Evolutionary conservation across 805 yeast genomes (phyloP).

Genomic region (Metschnikowia lochheadii): DNA sequence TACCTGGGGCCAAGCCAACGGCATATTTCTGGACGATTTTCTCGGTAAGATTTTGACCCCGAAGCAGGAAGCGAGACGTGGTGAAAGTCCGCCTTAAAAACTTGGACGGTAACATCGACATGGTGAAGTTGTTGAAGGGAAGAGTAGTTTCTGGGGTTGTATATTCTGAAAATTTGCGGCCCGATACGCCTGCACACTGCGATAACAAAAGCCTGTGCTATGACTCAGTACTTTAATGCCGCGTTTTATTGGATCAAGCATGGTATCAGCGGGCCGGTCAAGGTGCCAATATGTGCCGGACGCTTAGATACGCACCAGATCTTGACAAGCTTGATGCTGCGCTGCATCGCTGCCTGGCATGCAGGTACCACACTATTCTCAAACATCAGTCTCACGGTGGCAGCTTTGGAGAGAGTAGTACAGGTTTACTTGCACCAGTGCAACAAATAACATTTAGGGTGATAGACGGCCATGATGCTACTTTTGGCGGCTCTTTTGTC

Average conservation of each 20-base stretch:
- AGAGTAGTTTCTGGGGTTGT: not conserved
- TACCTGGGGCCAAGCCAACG: constrained; percentile 73
- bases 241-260: constrained; percentile 15
- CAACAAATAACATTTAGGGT: not conserved
- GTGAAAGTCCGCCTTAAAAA: constrained; percentile 12
- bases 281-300: not conserved
- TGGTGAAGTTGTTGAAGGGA: not conserved
- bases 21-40: constrained; percentile 93
- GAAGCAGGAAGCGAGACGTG: constrained; percentile 14
- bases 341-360: not conserved
- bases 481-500: constrained; percentile 34
- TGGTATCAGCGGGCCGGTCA: not conserved
- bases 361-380: not conserved
- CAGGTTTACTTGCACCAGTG: not conserved
- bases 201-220: constrained; percentile 15
- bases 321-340: not conserved
- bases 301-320: not conserved
- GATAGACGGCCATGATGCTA: not conserved
- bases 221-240: constrained; percentile 20
- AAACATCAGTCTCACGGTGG: not conserved
- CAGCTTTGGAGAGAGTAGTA: not conserved
- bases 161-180: constrained; percentile 1
- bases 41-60: constrained; percentile 86
- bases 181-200: constrained; percentile 11
- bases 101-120: constrained; percentile 11